Percentiles rank a stretch among this genome's conserved stretches.
Conservation (phyloP, 164 flowering plant genomes). For the Malania oleifera region DNA sequence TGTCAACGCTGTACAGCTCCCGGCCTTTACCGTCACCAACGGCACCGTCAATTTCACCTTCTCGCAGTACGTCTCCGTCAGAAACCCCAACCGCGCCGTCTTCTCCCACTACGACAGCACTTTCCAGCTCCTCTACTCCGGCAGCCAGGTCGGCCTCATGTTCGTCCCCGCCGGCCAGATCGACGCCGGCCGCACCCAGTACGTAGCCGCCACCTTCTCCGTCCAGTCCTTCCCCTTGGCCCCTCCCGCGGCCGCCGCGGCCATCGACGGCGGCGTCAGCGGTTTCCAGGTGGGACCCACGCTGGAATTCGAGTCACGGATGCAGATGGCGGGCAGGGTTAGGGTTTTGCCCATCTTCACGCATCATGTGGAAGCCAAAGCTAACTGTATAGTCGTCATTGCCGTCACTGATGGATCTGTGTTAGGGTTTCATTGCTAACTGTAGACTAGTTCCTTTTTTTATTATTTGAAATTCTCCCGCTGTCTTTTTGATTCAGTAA, state of each 20-base stretch:
- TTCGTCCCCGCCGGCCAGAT: slow-evolving; percentile 93
- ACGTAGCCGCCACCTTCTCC: slow-evolving; percentile 82
- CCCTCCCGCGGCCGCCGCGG: slow-evolving; percentile 6
- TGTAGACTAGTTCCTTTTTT: background rate
- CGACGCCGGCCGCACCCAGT: slow-evolving; percentile 57
- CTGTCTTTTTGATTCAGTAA: too few relatives aligned
- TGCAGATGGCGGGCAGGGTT: slow-evolving; percentile 77
- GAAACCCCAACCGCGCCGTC: slow-evolving; percentile 71
- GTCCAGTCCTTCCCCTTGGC: slow-evolving; percentile 64
- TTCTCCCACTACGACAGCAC: slow-evolving; percentile 92
- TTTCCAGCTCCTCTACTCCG: slow-evolving; percentile 74
- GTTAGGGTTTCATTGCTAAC: slow-evolving; percentile 64
- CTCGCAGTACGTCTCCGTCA: slow-evolving; percentile 72
- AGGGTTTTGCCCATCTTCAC: slow-evolving; percentile 74
- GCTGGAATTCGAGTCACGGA: slow-evolving; percentile 65
- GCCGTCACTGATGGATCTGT: slow-evolving; percentile 75
- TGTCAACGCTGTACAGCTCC: slow-evolving; percentile 69
- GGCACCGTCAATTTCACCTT: slow-evolving; percentile 78
- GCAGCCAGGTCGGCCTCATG: slow-evolving; percentile 78
- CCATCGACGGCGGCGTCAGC: slow-evolving; percentile 9
- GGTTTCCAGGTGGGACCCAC: slow-evolving; percentile 44
- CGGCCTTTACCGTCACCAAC: slow-evolving; percentile 67
- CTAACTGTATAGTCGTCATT: slow-evolving; percentile 49
- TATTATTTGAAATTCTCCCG: background rate
- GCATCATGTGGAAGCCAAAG: slow-evolving; percentile 54